A percentile compares a stretch with the other conserved stretches of the same genome.
phyloP scores from a whole-genome alignment of 306 rosid species.

The Canavalia gladiata region DNA sequence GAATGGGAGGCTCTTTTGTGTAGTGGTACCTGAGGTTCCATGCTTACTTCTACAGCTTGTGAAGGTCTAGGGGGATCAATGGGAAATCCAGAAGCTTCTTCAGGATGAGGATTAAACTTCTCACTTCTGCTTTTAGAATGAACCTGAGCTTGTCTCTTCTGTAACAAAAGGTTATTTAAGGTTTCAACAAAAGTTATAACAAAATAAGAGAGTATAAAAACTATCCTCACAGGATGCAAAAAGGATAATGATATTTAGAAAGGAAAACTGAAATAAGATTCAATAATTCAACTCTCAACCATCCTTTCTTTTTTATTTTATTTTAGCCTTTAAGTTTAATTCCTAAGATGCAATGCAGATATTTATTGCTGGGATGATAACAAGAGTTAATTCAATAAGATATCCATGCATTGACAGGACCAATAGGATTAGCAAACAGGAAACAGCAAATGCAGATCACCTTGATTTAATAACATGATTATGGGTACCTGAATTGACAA shows the following conservation, averaged over 20 bases:
- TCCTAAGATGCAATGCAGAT: background rate
- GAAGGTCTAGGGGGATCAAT: conserved; percentile 97
- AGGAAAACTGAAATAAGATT: conserved; percentile 14
- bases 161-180: conserved; percentile 38
- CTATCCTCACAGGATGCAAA: background rate
- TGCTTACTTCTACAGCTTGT: conserved; percentile 68
- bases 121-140: conserved; percentile 91
- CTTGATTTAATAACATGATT: background rate
- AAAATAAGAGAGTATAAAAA: conserved; percentile 9
- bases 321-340: background rate
- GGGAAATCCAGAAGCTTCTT: conserved; percentile 98
- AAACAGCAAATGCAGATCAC: background rate
- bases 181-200: conserved; percentile 18
- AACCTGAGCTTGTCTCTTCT: conserved; percentile 85
- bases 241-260: background rate
- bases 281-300: conserved; percentile 1
- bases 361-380: background rate
- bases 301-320: background rate
- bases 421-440: background rate
- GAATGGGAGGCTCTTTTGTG: conserved; percentile 98
- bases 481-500: conserved; percentile 85
- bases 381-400: conserved; percentile 14
- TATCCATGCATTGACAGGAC: conserved; percentile 20
- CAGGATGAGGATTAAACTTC: conserved; percentile 95
- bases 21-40: conserved; percentile 63